These are phyloP conservation scores for Debaryomyces castellii DNA, from an alignment of 805 yeast genomes.

Conservation along the genomic window DNA sequence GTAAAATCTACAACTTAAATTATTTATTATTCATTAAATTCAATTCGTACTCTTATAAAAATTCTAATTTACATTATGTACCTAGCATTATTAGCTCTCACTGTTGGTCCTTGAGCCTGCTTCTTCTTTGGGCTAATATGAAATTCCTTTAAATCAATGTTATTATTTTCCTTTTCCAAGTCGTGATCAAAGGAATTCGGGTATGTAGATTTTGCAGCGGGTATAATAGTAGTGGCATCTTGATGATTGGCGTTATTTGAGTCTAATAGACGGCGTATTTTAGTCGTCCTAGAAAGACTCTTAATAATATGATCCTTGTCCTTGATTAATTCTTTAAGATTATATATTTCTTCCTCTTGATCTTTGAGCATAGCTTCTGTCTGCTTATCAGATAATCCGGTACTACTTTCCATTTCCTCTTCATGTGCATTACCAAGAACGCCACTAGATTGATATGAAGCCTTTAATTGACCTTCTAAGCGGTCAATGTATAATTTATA, in stretches of 20 bases:
- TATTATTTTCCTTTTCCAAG: conserved; percentile 11
- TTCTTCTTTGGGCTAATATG: conserved; percentile 19
- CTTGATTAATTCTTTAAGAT: conserved; percentile 57
- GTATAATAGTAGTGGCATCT: background rate
- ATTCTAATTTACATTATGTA: conserved; percentile 2
- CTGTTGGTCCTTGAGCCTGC: background rate
- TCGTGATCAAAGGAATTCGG: conserved; percentile 2
- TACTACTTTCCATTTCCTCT: background rate
- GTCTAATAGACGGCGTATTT: conserved; percentile 51
- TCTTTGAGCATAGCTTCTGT: conserved; percentile 46
- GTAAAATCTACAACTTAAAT: no score
- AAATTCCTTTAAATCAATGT: conserved; percentile 17
- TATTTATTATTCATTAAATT: conserved; percentile 1
- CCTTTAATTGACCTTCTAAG: conserved; percentile 53
- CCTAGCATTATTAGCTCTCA: conserved; percentile 1
- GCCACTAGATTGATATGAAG: background rate
- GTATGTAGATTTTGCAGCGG: background rate
- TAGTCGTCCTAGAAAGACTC: conserved; percentile 65
- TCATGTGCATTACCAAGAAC: background rate
- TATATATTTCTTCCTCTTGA: conserved; percentile 67
- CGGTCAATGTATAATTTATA: conserved; percentile 58
- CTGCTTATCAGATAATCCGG: conserved; percentile 8
- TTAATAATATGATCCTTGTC: conserved; percentile 80
- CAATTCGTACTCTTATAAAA: background rate
- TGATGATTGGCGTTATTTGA: conserved; percentile 21